Conservation (phyloP, 345 rosid genomes). For the Clarkia xantiana region DNA sequence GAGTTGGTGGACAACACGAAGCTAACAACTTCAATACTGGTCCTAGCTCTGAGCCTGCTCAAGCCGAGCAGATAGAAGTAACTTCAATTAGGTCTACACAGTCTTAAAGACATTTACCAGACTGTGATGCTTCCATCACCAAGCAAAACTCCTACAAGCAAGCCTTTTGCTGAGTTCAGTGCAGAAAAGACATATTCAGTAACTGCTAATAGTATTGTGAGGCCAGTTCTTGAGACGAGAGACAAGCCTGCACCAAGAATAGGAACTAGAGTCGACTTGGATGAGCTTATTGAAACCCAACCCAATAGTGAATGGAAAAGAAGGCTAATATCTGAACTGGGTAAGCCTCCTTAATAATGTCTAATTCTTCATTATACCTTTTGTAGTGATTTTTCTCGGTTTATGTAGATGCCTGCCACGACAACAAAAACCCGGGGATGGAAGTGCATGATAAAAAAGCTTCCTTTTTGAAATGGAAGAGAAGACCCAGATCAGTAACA, state of each 20-base stretch:
- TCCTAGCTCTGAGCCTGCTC: no score
- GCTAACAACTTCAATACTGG: no score
- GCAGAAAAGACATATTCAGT: no score
- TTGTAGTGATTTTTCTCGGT: conserved; percentile 1
- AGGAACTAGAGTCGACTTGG: conserved; percentile 14
- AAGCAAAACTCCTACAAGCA: no score
- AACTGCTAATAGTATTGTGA: no score
- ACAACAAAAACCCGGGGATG: conserved; percentile 31
- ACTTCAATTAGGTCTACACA: not conserved
- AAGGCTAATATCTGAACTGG: conserved; percentile 46
- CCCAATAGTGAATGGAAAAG: conserved; percentile 52
- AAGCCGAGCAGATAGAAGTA: no score
- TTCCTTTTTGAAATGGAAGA: conserved; percentile 64
- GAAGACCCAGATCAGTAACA: conserved; percentile 61
- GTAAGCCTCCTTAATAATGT: conserved; percentile 28
- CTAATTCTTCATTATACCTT: conserved; percentile 1
- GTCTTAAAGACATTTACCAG: not conserved
- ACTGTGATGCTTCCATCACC: conserved; percentile 5
- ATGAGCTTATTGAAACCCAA: conserved; percentile 14
- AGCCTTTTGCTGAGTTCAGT: no score
- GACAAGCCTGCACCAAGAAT: no score
- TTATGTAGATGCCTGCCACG: conserved; percentile 23
- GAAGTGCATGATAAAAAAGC: conserved; percentile 30
- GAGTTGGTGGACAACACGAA: no score
- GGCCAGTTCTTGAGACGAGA: no score